Base-by-base conservation (phyloP, 2,329 filamentous ascomycete species). In the Elsinoe ampelina region DNA sequence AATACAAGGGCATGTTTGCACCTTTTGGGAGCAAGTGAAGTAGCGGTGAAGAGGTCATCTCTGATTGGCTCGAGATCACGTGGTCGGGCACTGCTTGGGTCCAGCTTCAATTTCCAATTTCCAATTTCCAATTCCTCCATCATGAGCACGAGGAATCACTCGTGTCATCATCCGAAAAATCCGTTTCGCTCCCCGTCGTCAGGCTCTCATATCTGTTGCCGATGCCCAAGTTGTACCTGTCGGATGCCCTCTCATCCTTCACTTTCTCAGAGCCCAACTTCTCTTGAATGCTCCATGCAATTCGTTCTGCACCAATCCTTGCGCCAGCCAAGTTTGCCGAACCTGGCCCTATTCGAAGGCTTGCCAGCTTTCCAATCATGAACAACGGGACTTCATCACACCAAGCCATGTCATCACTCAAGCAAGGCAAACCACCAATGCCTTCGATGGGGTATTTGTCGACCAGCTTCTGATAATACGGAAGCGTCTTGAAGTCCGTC, bases 401-500 rank as follows among this genome's bases (percentile, higher is more conserved):
- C 87, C 87, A 92, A 77, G 84, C 85, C 59, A 92, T 72, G 63
- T 92, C 86, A 41, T 91, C 81, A 1, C 80, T 91, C 54, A 92
- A 69, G 61, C 84, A 87, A 0, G 88, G 87, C 17, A 90, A 72
- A 0, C 87, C 87, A 3, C 82, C 81, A 20, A 81, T 76, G 0
- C 74, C 77, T 13, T 81, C 70, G 34, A 92, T 77, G 0, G 85
- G 86, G 59, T 84, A 75, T 15, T 81, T 76, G 2, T 72, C 60
- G 7, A 80, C 69, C 65, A 92, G 79, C 0, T 73, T 78, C 57
- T 80, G 70, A 11, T 92, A 71, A 57, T 83, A 82, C 0, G 83
- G 78, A 19, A 90, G 73, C 1, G 75, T 74, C 1, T 70, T 65
- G 22, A 89, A 80, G 61, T 89, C 77, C 0, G 81, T 80, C 50